A percentile compares a stretch with the other conserved stretches of the same genome.
Conservation (phyloP, 2,329 filamentous ascomycete species). For the Apiospora malaysiana region DNA sequence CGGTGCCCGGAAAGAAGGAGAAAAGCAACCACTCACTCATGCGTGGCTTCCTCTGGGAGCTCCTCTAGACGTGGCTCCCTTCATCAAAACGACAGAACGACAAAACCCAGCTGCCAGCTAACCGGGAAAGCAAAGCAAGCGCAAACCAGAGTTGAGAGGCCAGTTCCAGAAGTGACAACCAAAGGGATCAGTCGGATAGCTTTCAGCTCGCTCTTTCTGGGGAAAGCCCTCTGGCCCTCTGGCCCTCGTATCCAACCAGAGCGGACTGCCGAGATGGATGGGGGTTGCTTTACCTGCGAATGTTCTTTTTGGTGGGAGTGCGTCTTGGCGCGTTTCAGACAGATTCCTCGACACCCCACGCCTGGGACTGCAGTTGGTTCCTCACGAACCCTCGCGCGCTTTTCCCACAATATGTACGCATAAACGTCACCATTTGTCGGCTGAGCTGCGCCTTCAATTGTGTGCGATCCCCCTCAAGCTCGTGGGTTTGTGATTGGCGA, state of each 20-base stretch:
- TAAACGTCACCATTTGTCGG: constrained; percentile 2
- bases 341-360: constrained; percentile 1
- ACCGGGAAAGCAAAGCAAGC: constrained; percentile 1
- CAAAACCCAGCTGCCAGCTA: neutral
- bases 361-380: neutral
- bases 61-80: neutral
- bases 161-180: neutral
- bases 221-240: neutral
- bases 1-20: constrained; percentile 3
- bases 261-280: neutral
- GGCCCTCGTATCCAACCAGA: neutral
- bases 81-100: neutral
- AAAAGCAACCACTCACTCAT: neutral
- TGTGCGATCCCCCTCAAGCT: neutral
- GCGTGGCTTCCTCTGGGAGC: constrained; percentile 4
- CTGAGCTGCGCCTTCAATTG: constrained; percentile 2
- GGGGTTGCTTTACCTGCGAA: neutral
- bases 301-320: neutral
- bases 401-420: constrained; percentile 5
- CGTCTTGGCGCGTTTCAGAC: constrained; percentile 8
- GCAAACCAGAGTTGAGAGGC: neutral
- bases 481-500: neutral
- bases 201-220: neutral
- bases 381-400: neutral
- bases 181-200: neutral